Conservation (phyloP, 73 alveolate species). For the Stentor roeselii region DNA sequence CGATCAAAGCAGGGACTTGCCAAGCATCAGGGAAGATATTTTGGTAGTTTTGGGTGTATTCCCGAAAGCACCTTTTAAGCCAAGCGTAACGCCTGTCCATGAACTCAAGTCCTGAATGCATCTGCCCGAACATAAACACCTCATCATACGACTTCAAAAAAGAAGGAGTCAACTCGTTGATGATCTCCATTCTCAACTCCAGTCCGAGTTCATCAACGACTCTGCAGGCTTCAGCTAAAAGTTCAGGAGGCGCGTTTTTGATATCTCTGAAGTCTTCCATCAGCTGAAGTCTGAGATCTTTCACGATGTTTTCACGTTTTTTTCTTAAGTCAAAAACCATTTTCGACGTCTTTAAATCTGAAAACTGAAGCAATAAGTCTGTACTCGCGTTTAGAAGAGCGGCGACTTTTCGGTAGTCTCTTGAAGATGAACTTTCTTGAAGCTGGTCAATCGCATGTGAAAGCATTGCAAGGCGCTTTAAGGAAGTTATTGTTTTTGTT, state of each 20-base stretch:
- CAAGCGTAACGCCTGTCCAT: constrained; percentile 95
- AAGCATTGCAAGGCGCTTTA: constrained; percentile 89
- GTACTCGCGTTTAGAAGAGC: constrained; percentile 88
- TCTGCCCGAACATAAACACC: constrained; percentile 71
- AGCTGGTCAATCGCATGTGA: constrained; percentile 85
- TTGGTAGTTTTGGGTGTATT: constrained; percentile 78
- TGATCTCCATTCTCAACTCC: constrained; percentile 40
- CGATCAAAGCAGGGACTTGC: constrained; percentile 83
- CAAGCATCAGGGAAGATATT: constrained; percentile 90
- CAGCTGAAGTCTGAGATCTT: constrained; percentile 36
- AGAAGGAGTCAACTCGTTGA: constrained; percentile 73
- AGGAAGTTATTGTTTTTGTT: constrained; percentile 83
- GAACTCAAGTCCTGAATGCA: constrained; percentile 76
- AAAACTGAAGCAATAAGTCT: constrained; percentile 82
- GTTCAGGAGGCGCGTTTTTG: constrained; percentile 31
- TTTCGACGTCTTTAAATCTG: constrained; percentile 81
- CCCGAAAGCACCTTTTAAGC: constrained; percentile 89
- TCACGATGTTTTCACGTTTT: constrained; percentile 36
- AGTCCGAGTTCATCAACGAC: constrained; percentile 47
- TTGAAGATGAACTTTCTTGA: constrained; percentile 70
- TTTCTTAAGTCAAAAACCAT: constrained; percentile 73
- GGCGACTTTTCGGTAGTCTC: constrained; percentile 91
- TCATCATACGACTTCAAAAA: constrained; percentile 80
- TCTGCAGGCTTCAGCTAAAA: constrained; percentile 45
- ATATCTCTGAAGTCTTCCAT: constrained; percentile 42